These are phyloP conservation scores for Annona cherimola DNA, from an alignment of 164 flowering plant genomes.

Conservation along the genomic window DNA sequence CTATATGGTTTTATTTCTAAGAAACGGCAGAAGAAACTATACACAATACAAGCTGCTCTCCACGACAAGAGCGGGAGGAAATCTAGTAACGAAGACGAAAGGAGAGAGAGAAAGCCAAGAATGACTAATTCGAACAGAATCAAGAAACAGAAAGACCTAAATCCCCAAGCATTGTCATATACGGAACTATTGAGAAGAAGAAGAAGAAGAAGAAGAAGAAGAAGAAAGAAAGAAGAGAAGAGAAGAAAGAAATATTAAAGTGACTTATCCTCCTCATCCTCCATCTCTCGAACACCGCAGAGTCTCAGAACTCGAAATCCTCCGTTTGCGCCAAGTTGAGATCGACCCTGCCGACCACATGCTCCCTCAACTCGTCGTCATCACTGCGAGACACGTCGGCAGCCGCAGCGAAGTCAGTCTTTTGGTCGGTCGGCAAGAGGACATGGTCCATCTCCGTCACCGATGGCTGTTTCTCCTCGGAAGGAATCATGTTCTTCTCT, in stretches of 20 bases:
- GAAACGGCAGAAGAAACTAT: too few species aligned
- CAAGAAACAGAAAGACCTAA: too few species aligned
- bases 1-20: too few species aligned
- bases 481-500: background rate
- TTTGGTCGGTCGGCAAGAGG: background rate
- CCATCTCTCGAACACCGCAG: too few species aligned
- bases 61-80: too few species aligned
- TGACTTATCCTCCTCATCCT: background rate
- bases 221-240: background rate
- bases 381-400: background rate
- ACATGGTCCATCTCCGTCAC: background rate
- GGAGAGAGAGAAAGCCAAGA: too few species aligned
- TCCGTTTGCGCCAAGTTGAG: background rate
- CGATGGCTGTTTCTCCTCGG: background rate
- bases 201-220: background rate
- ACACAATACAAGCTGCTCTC: too few species aligned
- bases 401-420: background rate
- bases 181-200: background rate
- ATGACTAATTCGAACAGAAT: too few species aligned
- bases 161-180: too few species aligned
- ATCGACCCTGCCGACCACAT: background rate
- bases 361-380: background rate
- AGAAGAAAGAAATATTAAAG: too few species aligned
- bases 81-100: too few species aligned
- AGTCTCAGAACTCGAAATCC: background rate